Base-by-base conservation (phyloP, 306 rosid species). In the Casuarina equisetifolia region DNA sequence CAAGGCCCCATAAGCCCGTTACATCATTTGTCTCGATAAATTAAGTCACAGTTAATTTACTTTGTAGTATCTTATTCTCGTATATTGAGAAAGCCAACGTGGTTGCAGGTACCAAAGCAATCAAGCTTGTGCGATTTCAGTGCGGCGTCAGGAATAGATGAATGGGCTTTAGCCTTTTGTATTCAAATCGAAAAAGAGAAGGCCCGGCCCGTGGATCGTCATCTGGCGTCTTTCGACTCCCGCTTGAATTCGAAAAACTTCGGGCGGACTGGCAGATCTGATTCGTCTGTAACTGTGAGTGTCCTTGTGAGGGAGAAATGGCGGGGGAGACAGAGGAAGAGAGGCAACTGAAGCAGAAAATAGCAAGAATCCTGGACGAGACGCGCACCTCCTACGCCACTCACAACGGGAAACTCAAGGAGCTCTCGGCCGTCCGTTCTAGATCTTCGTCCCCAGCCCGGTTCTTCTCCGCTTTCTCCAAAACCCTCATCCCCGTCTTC, bases 391-490 rank as follows among this genome's bases (percentile, higher is more conserved):
- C 99, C 1, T 86, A 77, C 81, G 99, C 97, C 40, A 88, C 80
- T 6, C 97, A 92, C 86, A 89, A 88, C 88, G 90, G 99, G 53
- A 95, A 92, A 82, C 93, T 87, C 83, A 95, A 91, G 87, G 97
- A 95, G 79, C 91, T 95, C 36, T 78, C 83, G 0, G 79, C 89
- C 75, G 89, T 92, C 67, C 92, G 88, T 69, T 87, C 90, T 63
- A 87, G 85, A 73, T 78, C 91, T 75, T 12, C 78, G 42, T 85
- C 91, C 0, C 72, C 76, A 4, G 53, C 85, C 20, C 76, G 40
- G 1, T 93, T 95, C 91, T 88, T 91, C 81, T 86, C 88, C 19
- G 91, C 92, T 0, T 92, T 95, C 76, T 86, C 87, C 82, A 81
- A 83, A 86, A 58, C 88, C 86, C 86, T 95, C 35, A 66, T 46